phyloP scores from a whole-genome alignment of 2,329 filamentous ascomycete species.

The Ilyonectria robusta region DNA sequence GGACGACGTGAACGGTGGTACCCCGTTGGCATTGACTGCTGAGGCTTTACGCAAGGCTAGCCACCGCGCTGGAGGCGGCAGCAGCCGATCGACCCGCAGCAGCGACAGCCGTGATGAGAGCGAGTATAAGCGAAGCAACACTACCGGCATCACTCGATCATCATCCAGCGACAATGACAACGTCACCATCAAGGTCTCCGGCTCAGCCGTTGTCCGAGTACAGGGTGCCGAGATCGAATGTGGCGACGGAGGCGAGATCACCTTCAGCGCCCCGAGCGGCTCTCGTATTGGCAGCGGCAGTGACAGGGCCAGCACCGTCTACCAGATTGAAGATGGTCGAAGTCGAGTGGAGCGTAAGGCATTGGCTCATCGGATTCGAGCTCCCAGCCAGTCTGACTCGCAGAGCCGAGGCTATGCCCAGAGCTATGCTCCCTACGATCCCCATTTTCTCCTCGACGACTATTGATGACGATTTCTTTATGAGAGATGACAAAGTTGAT shows the following conservation, averaged over 20 bases:
- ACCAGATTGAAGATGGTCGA: constrained; percentile 63
- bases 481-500: constrained; percentile 49
- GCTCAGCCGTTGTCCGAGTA: constrained; percentile 68
- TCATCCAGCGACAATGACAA: constrained; percentile 68
- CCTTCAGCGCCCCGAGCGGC: constrained; percentile 58
- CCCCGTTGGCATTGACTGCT: constrained; percentile 66
- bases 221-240: constrained; percentile 72
- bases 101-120: constrained; percentile 74
- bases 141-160: constrained; percentile 72
- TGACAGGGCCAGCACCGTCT: constrained; percentile 66
- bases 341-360: constrained; percentile 59
- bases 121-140: constrained; percentile 73
- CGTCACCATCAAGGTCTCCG: constrained; percentile 73
- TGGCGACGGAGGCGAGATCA: constrained; percentile 72
- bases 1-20: constrained; percentile 63
- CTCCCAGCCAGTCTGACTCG: constrained; percentile 66
- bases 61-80: constrained; percentile 61
- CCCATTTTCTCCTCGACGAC: constrained; percentile 45
- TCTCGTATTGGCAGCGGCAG: constrained; percentile 66
- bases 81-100: constrained; percentile 71
- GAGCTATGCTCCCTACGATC: constrained; percentile 51
- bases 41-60: constrained; percentile 68
- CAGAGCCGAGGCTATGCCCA: constrained; percentile 53
- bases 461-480: constrained; percentile 51
- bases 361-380: constrained; percentile 61